Evolutionary conservation across 352 stramenopile genomes (phyloP).

Genomic region (Phytopythium vexans): DNA sequence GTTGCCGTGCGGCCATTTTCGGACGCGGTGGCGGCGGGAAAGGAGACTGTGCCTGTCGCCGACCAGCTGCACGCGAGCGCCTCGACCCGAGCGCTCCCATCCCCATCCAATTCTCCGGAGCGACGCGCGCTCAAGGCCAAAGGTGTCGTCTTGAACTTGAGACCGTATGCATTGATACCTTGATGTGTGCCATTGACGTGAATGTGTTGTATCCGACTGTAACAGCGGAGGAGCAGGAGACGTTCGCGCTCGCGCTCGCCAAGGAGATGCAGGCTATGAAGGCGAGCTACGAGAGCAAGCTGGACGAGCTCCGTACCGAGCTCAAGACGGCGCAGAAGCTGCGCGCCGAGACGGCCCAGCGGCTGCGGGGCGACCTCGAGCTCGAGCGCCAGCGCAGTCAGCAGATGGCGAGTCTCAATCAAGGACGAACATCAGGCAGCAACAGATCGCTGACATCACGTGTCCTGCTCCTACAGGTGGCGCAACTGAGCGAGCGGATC

Average conservation of each 20-base stretch:
- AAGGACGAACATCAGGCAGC: too few relatives aligned
- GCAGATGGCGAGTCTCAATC: conserved; percentile 20
- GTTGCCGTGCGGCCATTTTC: conserved; percentile 45
- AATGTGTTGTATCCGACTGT: conserved; percentile 12
- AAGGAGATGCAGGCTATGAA: conserved; percentile 74
- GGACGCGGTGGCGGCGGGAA: conserved; percentile 58
- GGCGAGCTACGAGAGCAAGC: conserved; percentile 55
- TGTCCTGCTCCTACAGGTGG: conserved; percentile 16
- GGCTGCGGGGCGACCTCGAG: conserved; percentile 44
- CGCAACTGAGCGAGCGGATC: conserved; percentile 42
- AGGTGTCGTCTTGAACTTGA: conserved; percentile 6
- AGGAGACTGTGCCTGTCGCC: conserved; percentile 46
- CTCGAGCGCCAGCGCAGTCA: conserved; percentile 45
- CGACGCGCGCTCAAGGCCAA: conserved; percentile 15
- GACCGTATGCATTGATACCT: too few relatives aligned
- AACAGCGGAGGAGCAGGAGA: conserved; percentile 64
- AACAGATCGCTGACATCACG: not conserved
- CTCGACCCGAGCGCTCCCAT: conserved; percentile 17
- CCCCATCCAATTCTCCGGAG: conserved; percentile 14
- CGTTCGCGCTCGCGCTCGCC: conserved; percentile 61
- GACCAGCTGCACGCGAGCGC: conserved; percentile 43
- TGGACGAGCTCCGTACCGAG: conserved; percentile 64
- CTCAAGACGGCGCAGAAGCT: conserved; percentile 39
- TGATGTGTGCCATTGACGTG: not conserved
- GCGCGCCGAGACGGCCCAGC: conserved; percentile 38